These are phyloP conservation scores for Asterophora parasitica DNA, from an alignment of 768 basidiomycete species.

Conservation along the genomic window DNA sequence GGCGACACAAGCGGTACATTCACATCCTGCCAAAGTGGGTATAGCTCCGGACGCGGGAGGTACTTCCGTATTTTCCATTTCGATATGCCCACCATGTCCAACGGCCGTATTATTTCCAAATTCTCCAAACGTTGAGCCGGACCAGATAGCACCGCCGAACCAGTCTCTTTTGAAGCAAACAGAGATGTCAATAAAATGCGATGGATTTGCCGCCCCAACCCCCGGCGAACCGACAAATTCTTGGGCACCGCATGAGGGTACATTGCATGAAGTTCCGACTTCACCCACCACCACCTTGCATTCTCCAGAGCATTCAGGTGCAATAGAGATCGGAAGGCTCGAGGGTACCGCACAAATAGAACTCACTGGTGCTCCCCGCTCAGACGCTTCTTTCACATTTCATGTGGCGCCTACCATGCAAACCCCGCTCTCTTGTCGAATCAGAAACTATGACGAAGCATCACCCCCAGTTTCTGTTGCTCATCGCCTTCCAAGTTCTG, in stretches of 20 bases:
- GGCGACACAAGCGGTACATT: too few species aligned
- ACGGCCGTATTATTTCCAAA: neutral
- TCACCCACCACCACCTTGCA: neutral
- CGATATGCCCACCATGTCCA: neutral
- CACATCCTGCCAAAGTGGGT: neutral
- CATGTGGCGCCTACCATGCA: neutral
- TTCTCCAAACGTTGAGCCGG: neutral
- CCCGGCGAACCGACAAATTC: too few species aligned
- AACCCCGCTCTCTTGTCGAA: neutral
- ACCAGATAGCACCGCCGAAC: neutral
- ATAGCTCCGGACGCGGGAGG: neutral
- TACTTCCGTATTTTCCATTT: neutral
- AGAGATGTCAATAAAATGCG: neutral
- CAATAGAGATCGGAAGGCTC: neutral
- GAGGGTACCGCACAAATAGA: too few species aligned
- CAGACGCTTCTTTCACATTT: too few species aligned
- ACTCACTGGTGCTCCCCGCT: too few species aligned
- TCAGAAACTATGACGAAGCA: neutral
- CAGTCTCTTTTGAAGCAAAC: neutral
- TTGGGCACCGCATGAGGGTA: neutral
- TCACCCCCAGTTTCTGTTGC: neutral
- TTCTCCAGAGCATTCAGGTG: neutral
- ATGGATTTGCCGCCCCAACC: neutral
- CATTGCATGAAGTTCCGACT: neutral
- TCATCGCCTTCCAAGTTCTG: neutral